These are phyloP conservation scores for Epithele typhae DNA, from an alignment of 768 basidiomycete species.

Conservation along the genomic window DNA sequence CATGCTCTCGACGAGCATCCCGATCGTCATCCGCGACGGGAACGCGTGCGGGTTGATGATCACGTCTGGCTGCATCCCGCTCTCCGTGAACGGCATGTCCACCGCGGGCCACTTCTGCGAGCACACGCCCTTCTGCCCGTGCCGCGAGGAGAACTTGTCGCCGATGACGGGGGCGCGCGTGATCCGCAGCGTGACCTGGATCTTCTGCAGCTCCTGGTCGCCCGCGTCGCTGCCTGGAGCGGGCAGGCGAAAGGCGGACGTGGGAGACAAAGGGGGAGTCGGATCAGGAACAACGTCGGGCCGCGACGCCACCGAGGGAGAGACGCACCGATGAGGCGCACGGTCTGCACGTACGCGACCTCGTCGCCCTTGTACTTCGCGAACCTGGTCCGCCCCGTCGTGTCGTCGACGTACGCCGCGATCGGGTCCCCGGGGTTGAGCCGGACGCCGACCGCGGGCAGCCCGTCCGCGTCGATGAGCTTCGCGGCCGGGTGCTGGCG, in stretches of 20 bases:
- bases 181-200: constrained; percentile 91
- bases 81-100: constrained; percentile 99
- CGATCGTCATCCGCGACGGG: constrained; percentile 99
- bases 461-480: constrained; percentile 76
- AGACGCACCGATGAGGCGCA: constrained; percentile 77
- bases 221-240: constrained; percentile 75
- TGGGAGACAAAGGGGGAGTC: no score
- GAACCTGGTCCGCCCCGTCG: constrained; percentile 73
- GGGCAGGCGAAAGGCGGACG: background rate
- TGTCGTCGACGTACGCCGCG: constrained; percentile 86
- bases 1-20: constrained; percentile 99
- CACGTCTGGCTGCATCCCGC: constrained; percentile 97
- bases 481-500: constrained; percentile 39
- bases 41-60: constrained; percentile 99
- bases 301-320: no score
- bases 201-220: constrained; percentile 84
- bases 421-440: constrained; percentile 74
- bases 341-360: constrained; percentile 81
- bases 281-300: no score
- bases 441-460: constrained; percentile 72
- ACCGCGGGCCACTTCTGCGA: constrained; percentile 98
- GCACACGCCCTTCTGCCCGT: constrained; percentile 99
- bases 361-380: constrained; percentile 98
- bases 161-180: constrained; percentile 96
- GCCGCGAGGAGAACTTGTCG: constrained; percentile 98